Conservation (phyloP, 2,329 filamentous ascomycete species). For the Trichophaea hybrida region DNA sequence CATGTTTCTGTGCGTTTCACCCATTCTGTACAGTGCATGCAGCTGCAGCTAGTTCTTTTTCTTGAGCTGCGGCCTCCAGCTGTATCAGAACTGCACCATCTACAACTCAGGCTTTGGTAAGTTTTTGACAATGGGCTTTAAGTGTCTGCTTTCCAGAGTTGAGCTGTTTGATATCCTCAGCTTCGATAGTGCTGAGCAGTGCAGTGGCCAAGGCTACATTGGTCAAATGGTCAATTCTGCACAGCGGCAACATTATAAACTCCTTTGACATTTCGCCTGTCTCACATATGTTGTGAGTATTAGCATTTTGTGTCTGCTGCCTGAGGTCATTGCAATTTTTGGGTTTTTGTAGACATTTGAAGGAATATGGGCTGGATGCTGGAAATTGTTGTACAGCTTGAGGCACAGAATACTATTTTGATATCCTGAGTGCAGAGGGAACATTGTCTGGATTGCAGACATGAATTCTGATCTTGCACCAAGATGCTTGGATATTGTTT, state of each 20-base stretch:
- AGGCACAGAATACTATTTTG: not conserved
- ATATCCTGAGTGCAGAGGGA: not conserved
- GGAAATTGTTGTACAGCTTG: not conserved
- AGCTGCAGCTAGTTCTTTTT: no score
- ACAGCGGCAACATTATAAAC: no score
- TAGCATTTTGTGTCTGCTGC: not conserved
- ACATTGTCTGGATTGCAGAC: not conserved
- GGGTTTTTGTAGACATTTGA: not conserved
- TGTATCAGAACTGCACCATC: not conserved
- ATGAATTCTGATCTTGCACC: not conserved
- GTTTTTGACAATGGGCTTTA: not conserved
- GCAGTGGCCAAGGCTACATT: no score
- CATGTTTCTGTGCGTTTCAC: no score
- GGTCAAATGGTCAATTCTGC: no score
- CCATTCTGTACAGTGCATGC: no score
- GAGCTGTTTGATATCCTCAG: not conserved
- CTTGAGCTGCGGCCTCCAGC: not conserved
- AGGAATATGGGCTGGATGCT: not conserved
- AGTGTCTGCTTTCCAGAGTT: not conserved
- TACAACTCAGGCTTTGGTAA: not conserved
- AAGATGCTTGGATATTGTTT: conserved; percentile 2
- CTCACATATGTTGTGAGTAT: no score
- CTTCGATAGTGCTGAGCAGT: not conserved
- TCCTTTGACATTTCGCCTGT: no score
- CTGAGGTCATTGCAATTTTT: not conserved